phyloP scores from a whole-genome alignment of 148 eudicot species.

The Pharnaceum exiguum region DNA sequence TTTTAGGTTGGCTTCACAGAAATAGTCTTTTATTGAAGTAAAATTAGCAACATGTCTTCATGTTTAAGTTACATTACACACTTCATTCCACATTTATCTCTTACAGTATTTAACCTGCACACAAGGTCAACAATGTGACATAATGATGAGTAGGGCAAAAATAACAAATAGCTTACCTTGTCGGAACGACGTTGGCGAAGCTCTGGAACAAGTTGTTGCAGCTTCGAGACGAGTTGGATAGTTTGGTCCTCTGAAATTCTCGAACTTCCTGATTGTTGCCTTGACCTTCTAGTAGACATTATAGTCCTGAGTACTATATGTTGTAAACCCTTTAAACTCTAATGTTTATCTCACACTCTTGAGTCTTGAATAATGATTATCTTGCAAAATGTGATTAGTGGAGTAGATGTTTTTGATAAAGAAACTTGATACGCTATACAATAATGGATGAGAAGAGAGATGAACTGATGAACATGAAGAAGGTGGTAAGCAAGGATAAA shows the following conservation, averaged over 20 bases:
- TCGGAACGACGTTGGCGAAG: conserved; percentile 50
- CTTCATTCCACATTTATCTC: no score
- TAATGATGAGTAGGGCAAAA: not conserved
- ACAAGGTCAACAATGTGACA: not conserved
- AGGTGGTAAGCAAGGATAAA: not conserved
- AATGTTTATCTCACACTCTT: no score
- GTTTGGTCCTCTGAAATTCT: conserved; percentile 74
- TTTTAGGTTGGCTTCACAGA: no score
- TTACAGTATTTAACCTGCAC: no score
- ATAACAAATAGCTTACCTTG: conserved; percentile 35
- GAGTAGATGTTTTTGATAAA: conserved; percentile 5
- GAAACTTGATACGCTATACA: not conserved
- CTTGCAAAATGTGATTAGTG: conserved; percentile 2
- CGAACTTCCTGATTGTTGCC: conserved; percentile 42
- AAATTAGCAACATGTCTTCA: no score
- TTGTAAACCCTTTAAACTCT: no score
- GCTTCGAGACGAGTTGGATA: conserved; percentile 64
- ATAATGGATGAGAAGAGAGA: not conserved
- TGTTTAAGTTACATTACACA: no score
- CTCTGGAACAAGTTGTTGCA: conserved; percentile 76
- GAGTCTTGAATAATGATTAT: no score
- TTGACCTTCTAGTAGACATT: conserved; percentile 76
- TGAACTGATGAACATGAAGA: conserved; percentile 11
- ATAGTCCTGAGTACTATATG: not conserved
- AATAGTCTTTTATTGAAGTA: no score